Evolutionary conservation across 2,329 filamentous ascomycete genomes (phyloP).

Genomic region (Ilyonectria destructans): DNA sequence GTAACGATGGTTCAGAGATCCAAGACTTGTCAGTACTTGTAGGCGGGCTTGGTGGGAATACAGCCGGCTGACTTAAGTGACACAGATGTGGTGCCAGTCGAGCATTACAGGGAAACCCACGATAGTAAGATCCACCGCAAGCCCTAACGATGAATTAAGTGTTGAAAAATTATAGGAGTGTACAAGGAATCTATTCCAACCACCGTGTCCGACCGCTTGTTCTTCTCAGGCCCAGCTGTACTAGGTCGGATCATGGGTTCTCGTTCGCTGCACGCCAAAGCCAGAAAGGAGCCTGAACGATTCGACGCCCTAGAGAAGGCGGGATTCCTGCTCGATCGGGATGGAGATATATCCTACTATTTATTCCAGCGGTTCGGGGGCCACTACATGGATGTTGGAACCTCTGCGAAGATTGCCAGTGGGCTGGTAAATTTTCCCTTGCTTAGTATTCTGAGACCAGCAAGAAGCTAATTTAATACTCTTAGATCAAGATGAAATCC

Average conservation of each 20-base stretch:
- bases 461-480: background rate
- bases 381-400: background rate
- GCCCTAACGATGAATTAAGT: background rate
- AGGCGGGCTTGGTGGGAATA: background rate
- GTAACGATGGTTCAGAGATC: background rate
- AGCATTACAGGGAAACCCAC: background rate
- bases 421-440: background rate
- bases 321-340: background rate
- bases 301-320: background rate
- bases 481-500: slow-evolving; percentile 2
- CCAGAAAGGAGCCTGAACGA: background rate
- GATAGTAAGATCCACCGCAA: background rate
- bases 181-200: background rate
- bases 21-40: background rate
- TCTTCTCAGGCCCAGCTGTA: background rate
- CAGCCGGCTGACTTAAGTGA: background rate
- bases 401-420: background rate
- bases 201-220: background rate
- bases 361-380: background rate
- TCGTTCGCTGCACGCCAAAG: background rate
- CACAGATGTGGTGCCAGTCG: background rate
- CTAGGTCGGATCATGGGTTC: background rate
- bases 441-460: background rate
- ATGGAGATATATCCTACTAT: background rate
- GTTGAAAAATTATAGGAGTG: background rate